A percentile compares a stretch with the other conserved stretches of the same genome.
Conservation (phyloP, 202 grass and related monocot genomes). For the Saccharum hybrid region DNA sequence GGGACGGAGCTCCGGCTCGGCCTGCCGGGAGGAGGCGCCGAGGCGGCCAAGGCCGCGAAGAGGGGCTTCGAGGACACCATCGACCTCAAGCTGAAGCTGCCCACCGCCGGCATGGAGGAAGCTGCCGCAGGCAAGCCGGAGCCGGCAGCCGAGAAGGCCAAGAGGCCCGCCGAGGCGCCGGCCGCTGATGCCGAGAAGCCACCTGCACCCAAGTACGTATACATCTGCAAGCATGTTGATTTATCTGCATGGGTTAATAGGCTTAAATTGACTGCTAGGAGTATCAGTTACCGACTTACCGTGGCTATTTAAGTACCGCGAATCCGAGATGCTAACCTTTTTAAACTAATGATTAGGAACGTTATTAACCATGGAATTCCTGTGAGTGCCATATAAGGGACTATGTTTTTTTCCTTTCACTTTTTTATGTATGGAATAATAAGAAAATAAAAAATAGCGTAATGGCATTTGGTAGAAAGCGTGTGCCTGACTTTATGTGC, state of each 20-base stretch:
- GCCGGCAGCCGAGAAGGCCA: slow-evolving; percentile 50
- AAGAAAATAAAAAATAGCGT: background rate
- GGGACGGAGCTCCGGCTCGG: slow-evolving; percentile 94
- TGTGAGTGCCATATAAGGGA: background rate
- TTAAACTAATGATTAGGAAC: background rate
- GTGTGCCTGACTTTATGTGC: slow-evolving; percentile 25
- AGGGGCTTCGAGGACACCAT: slow-evolving; percentile 86
- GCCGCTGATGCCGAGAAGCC: slow-evolving; percentile 71
- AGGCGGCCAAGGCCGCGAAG: slow-evolving; percentile 62
- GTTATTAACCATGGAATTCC: background rate
- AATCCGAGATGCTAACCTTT: background rate
- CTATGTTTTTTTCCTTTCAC: background rate
- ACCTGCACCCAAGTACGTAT: slow-evolving; percentile 78
- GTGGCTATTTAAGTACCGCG: slow-evolving; percentile 1
- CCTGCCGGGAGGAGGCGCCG: slow-evolving; percentile 74
- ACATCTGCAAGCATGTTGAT: background rate
- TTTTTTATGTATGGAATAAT: slow-evolving; percentile 1
- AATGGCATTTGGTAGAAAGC: slow-evolving; percentile 31
- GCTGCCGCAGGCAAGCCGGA: slow-evolving; percentile 45
- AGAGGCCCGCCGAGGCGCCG: slow-evolving; percentile 47
- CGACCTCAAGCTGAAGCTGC: slow-evolving; percentile 85
- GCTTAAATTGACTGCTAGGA: slow-evolving; percentile 8
- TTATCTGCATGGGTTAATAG: background rate
- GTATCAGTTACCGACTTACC: background rate
- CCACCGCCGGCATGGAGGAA: slow-evolving; percentile 63